Evolutionary conservation across 306 rosid genomes (phyloP).

Genomic region (Comarum palustre): DNA sequence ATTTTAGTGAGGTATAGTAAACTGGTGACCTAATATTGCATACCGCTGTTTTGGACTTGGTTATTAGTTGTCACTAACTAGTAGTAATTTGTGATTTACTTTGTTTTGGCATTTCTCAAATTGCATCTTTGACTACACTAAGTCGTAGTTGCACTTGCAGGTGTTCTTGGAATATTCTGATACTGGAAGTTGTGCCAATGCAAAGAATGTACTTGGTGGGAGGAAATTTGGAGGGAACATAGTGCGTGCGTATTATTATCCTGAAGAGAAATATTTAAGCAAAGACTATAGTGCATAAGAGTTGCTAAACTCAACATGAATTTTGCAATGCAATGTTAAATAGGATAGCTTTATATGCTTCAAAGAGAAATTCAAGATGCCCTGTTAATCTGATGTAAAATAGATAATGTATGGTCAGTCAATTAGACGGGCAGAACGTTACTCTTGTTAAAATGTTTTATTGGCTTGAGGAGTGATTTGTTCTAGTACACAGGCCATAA

Average conservation of each 20-base stretch:
- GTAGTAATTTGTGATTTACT: not conserved
- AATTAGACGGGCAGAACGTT: not conserved
- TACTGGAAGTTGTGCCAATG: constrained; percentile 41
- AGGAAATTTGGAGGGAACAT: constrained; percentile 70
- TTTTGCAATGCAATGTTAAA: not conserved
- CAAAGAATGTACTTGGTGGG: constrained; percentile 59
- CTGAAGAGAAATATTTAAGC: constrained; percentile 54
- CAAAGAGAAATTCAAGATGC: not conserved
- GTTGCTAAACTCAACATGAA: not conserved
- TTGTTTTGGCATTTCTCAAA: not conserved
- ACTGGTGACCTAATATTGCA: not conserved
- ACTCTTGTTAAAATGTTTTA: not conserved
- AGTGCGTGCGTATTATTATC: constrained; percentile 57
- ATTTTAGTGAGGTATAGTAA: not conserved
- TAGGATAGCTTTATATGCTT: not conserved
- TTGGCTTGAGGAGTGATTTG: not conserved
- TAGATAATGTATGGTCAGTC: not conserved
- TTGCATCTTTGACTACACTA: not conserved
- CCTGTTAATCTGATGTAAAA: not conserved
- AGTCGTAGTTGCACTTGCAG: constrained; percentile 38
- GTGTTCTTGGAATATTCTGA: constrained; percentile 78
- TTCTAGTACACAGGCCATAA: too few relatives aligned
- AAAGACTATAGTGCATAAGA: constrained; percentile 45
- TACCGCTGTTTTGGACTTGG: not conserved
- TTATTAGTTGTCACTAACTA: not conserved